These are phyloP conservation scores for Colletotrichum sp. DNA, from an alignment of 2,329 filamentous ascomycete species.

Conservation along the genomic window DNA sequence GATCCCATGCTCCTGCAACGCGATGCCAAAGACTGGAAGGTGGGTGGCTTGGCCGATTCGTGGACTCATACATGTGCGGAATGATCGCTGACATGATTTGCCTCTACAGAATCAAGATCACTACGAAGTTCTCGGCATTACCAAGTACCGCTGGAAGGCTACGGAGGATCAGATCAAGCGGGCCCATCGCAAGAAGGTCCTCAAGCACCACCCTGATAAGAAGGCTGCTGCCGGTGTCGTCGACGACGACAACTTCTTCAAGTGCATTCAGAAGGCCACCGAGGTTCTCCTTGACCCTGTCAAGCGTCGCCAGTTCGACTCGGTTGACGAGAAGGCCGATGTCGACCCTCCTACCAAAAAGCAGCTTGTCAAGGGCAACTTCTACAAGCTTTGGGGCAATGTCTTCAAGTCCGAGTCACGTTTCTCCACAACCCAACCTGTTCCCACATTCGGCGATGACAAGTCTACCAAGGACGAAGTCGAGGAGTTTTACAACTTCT, in stretches of 20 bases:
- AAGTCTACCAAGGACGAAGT: conserved; percentile 88
- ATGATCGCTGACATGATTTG: background rate
- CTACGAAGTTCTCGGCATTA: conserved; percentile 93
- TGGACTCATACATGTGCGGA: background rate
- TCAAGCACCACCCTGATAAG: conserved; percentile 99
- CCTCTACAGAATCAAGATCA: conserved; percentile 83
- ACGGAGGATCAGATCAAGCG: conserved; percentile 99
- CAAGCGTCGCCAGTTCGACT: conserved; percentile 95
- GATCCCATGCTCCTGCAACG: conserved; percentile 90
- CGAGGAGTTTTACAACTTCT: conserved; percentile 98
- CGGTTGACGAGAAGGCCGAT: conserved; percentile 91
- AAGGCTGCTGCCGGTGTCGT: conserved; percentile 86
- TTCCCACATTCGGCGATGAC: conserved; percentile 83
- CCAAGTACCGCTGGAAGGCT: conserved; percentile 89
- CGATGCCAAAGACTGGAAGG: conserved; percentile 99
- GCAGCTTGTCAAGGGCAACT: conserved; percentile 77
- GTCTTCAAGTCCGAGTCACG: conserved; percentile 92
- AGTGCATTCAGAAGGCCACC: conserved; percentile 98
- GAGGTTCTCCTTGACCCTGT: conserved; percentile 91
- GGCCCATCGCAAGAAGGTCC: conserved; percentile 98
- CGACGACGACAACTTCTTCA: conserved; percentile 99
- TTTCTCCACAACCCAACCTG: conserved; percentile 90
- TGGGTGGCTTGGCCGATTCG: conserved; percentile 41
- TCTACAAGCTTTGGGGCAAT: conserved; percentile 91
- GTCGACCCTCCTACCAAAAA: conserved; percentile 94